A percentile compares a stretch with the other conserved stretches of the same genome.
phyloP scores from a whole-genome alignment of 768 basidiomycete genomes.

The Rhodosporidiobolus odoratus region DNA sequence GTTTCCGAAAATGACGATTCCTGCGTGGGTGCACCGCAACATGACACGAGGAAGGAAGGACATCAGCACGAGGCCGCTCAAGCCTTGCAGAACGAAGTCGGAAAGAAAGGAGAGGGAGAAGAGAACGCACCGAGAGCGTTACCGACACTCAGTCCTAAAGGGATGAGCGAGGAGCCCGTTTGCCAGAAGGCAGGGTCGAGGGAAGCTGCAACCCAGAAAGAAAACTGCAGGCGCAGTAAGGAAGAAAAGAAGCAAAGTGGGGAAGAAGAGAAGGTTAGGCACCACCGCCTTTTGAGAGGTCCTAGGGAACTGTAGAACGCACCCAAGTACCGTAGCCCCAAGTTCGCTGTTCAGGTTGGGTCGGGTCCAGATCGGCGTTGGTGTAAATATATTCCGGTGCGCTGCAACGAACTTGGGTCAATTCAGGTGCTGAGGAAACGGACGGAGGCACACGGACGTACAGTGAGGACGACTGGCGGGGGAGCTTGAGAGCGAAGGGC shows the following conservation, averaged over 20 bases:
- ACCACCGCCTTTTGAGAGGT: too few species aligned
- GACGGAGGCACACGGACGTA: not conserved
- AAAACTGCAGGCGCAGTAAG: not conserved
- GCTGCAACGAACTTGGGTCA: not conserved
- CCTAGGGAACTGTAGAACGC: not conserved
- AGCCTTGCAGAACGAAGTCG: not conserved
- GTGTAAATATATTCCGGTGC: conserved; percentile 33
- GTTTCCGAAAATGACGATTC: conserved; percentile 66
- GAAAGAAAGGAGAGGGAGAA: not conserved
- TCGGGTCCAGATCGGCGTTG: conserved; percentile 35
- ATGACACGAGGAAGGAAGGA: not conserved
- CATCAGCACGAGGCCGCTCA: not conserved
- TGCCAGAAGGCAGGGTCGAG: conserved; percentile 32
- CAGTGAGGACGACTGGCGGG: conserved; percentile 25
- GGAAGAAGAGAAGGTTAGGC: not conserved
- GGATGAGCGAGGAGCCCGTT: conserved; percentile 23
- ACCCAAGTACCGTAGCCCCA: conserved; percentile 32
- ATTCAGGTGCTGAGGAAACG: too few species aligned
- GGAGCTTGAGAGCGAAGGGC: conserved; percentile 9
- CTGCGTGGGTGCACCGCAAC: too few species aligned
- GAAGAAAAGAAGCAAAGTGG: not conserved
- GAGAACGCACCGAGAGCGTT: conserved; percentile 16
- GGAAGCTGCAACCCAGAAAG: conserved; percentile 31
- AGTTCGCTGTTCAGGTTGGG: conserved; percentile 16
- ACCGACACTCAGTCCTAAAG: conserved; percentile 13